Conservation (phyloP, 176 grass and related monocot species). For the Avena sativa region DNA sequence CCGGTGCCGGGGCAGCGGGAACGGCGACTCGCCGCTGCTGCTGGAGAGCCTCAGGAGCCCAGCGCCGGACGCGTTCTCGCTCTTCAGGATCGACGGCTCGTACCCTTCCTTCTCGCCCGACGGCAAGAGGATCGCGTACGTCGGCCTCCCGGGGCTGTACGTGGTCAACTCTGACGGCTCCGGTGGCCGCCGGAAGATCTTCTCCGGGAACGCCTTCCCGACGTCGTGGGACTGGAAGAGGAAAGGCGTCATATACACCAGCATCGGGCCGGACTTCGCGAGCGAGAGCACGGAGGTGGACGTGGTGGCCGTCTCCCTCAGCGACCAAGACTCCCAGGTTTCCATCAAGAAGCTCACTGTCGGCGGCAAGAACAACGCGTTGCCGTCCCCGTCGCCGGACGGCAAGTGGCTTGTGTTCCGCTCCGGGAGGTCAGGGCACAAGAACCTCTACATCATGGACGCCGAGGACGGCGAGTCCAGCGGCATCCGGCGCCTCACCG, state of each 20-base stretch:
- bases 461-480: conserved; percentile 68
- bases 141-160: conserved; percentile 71
- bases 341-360: conserved; percentile 70
- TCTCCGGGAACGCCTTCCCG: conserved; percentile 80
- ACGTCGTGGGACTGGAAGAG: conserved; percentile 94
- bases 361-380: conserved; percentile 76
- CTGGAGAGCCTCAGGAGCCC: conserved; percentile 78
- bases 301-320: conserved; percentile 71
- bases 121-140: conserved; percentile 75
- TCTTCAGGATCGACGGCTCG: conserved; percentile 83
- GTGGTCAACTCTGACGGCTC: conserved; percentile 84
- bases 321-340: not conserved
- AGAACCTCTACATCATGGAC: conserved; percentile 94
- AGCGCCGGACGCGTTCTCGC: conserved; percentile 58
- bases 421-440: conserved; percentile 73
- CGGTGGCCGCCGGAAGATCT: conserved; percentile 45
- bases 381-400: conserved; percentile 88
- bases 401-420: conserved; percentile 94
- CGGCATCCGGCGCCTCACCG: conserved; percentile 60
- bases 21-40: conserved; percentile 67
- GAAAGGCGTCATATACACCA: conserved; percentile 78
- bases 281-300: conserved; percentile 71
- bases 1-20: conserved; percentile 78
- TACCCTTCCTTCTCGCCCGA: conserved; percentile 93
- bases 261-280: conserved; percentile 68